Conservation (phyloP, 208 protist species). For the Strigomonas oncopelti region DNA sequence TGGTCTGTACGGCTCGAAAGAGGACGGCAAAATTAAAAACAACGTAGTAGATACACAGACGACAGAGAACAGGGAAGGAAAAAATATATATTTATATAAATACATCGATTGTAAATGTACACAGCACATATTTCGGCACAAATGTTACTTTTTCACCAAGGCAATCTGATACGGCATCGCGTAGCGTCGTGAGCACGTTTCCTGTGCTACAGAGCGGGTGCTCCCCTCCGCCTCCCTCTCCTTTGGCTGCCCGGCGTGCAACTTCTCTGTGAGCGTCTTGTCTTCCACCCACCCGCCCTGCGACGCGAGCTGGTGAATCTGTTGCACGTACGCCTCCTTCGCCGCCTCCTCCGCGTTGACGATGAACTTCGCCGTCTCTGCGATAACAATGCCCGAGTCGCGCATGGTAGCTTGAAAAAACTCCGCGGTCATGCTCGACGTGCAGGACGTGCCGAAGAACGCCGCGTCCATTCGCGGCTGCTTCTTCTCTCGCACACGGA, state of each 20-base stretch:
- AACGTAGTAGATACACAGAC: too few relatives aligned
- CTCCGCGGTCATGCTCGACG: slow-evolving; percentile 53
- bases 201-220: slow-evolving; percentile 30
- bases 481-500: slow-evolving; percentile 32
- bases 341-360: slow-evolving; percentile 73
- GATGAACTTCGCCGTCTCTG: slow-evolving; percentile 90
- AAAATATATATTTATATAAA: too few relatives aligned
- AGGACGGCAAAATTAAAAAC: too few relatives aligned
- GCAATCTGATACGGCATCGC: slow-evolving; percentile 62
- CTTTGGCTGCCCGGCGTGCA: slow-evolving; percentile 55
- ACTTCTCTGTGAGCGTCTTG: slow-evolving; percentile 24
- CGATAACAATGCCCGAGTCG: slow-evolving; percentile 56
- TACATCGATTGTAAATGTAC: too few relatives aligned
- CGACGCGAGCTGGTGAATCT: slow-evolving; percentile 49
- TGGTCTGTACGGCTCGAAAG: too few relatives aligned
- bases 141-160: slow-evolving; percentile 16
- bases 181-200: slow-evolving; percentile 47
- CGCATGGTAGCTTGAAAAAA: slow-evolving; percentile 50
- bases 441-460: slow-evolving; percentile 79
- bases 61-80: too few relatives aligned
- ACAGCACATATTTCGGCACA: too few relatives aligned
- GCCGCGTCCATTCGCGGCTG: slow-evolving; percentile 55
- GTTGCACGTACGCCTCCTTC: slow-evolving; percentile 67
- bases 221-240: slow-evolving; percentile 15
- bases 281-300: slow-evolving; percentile 46